Percentiles rank a stretch among this genome's conserved stretches.
Evolutionary conservation across 495 filamentous ascomycete genomes (phyloP).

Genomic region (Aspergillus funiculosus): DNA sequence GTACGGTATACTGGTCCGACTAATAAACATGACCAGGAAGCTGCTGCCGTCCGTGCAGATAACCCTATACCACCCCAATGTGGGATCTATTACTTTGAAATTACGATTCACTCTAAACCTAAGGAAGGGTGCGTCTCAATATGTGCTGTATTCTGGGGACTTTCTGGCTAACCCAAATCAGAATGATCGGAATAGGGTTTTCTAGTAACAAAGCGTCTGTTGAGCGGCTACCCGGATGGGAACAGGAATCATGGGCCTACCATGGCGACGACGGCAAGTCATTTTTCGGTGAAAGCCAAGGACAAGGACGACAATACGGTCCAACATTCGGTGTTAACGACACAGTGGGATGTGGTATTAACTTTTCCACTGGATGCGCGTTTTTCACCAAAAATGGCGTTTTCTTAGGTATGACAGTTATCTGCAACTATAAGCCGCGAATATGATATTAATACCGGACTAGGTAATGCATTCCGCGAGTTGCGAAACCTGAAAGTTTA

Average conservation of each 20-base stretch:
- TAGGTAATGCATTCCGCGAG: slow-evolving; percentile 77
- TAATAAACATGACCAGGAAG: slow-evolving; percentile 71
- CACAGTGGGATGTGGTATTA: slow-evolving; percentile 86
- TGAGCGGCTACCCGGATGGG: slow-evolving; percentile 88
- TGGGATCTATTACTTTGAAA: slow-evolving; percentile 95
- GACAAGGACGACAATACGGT: slow-evolving; percentile 70
- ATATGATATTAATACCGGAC: background rate
- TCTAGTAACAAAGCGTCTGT: slow-evolving; percentile 66
- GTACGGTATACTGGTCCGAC: slow-evolving; percentile 63
- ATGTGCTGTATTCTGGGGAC: too few species aligned
- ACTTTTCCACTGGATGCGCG: slow-evolving; percentile 79
- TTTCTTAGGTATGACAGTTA: slow-evolving; percentile 57
- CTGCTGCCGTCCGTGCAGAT: slow-evolving; percentile 77
- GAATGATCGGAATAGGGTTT: slow-evolving; percentile 87
- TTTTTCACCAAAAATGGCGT: slow-evolving; percentile 95
- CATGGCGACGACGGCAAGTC: slow-evolving; percentile 93
- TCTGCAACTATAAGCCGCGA: background rate
- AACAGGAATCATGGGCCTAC: slow-evolving; percentile 93
- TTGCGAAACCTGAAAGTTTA: slow-evolving; percentile 66
- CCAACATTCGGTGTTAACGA: slow-evolving; percentile 68
- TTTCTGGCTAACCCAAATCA: too few species aligned
- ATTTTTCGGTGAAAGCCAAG: slow-evolving; percentile 62
- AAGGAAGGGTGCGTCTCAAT: slow-evolving; percentile 71
- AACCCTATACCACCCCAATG: slow-evolving; percentile 86
- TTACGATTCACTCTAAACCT: slow-evolving; percentile 75